A percentile compares a stretch with the other conserved stretches of the same genome.
Conservation (phyloP, 2,329 filamentous ascomycete species). For the Huntiella moniliformis region DNA sequence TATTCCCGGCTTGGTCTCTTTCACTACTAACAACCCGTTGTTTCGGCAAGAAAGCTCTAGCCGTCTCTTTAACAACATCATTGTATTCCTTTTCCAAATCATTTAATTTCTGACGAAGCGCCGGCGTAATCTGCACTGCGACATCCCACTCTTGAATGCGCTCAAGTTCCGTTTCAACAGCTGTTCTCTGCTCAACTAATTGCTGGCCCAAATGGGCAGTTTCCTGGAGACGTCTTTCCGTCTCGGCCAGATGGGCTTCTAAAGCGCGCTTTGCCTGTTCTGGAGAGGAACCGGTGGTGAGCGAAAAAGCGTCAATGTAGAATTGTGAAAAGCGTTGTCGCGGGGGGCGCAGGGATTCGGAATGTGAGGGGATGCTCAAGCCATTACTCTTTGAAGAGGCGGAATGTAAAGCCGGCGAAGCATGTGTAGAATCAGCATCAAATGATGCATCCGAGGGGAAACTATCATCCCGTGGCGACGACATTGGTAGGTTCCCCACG, state of each 20-base stretch:
- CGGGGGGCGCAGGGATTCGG: conserved; percentile 12
- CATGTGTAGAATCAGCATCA: conserved; percentile 2
- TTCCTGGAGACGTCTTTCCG: conserved; percentile 77
- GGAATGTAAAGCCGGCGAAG: not conserved
- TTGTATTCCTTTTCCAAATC: conserved; percentile 92
- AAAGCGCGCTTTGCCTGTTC: conserved; percentile 74
- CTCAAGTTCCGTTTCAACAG: conserved; percentile 61
- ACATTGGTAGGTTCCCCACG: not conserved
- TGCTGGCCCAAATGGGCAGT: conserved; percentile 76
- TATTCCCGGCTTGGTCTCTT: conserved; percentile 18
- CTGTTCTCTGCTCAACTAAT: conserved; percentile 69
- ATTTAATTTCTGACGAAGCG: conserved; percentile 62
- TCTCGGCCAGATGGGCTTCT: conserved; percentile 81
- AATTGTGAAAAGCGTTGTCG: conserved; percentile 65
- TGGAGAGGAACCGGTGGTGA: conserved; percentile 61
- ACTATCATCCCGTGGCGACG: conserved; percentile 2
- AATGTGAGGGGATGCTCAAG: not conserved
- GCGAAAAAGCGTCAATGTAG: conserved; percentile 59
- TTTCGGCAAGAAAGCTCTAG: conserved; percentile 71
- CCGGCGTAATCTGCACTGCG: conserved; percentile 62
- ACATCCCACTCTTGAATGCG: conserved; percentile 65
- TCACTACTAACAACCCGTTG: conserved; percentile 61
- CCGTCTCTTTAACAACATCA: conserved; percentile 76
- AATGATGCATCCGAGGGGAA: conserved; percentile 8
- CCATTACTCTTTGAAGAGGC: not conserved